phyloP scores from a whole-genome alignment of 805 yeast genomes.

The Schizosaccharomyces cryophilus region DNA sequence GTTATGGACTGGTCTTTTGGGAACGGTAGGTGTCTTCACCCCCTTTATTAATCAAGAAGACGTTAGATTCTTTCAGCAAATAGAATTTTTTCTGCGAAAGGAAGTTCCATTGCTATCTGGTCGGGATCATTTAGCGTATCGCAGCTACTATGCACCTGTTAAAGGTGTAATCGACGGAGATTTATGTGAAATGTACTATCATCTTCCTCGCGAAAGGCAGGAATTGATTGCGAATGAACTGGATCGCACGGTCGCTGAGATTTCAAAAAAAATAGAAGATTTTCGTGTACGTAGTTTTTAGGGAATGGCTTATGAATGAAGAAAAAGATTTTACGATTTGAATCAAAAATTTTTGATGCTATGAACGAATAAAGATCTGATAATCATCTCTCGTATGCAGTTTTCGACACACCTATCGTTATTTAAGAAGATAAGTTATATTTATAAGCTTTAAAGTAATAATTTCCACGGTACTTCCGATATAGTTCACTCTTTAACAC shows the following conservation, averaged over 20 bases:
- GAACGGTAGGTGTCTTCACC: conserved; percentile 48
- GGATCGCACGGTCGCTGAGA: conserved; percentile 13
- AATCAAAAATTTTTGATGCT: too few species aligned
- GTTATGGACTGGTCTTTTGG: conserved; percentile 54
- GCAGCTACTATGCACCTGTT: conserved; percentile 65
- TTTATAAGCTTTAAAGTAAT: too few species aligned
- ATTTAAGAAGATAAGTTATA: too few species aligned
- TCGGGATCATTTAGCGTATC: conserved; percentile 38
- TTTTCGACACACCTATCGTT: too few species aligned
- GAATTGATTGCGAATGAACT: conserved; percentile 13
- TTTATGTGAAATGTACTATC: conserved; percentile 34
- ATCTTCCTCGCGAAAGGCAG: conserved; percentile 8
- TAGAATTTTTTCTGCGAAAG: conserved; percentile 22
- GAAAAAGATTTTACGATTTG: background rate
- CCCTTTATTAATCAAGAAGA: conserved; percentile 47
- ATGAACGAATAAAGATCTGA: too few species aligned
- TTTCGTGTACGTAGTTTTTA: conserved; percentile 10
- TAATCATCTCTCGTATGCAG: too few species aligned
- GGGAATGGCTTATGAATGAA: background rate
- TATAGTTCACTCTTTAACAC: too few species aligned
- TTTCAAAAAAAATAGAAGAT: conserved; percentile 14
- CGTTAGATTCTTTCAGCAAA: conserved; percentile 27
- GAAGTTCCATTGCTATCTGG: conserved; percentile 24
- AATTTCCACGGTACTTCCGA: too few species aligned
- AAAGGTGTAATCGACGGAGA: conserved; percentile 74